phyloP scores from a whole-genome alignment of 2,329 filamentous ascomycete species.

The Aspergillus fumigatus region DNA sequence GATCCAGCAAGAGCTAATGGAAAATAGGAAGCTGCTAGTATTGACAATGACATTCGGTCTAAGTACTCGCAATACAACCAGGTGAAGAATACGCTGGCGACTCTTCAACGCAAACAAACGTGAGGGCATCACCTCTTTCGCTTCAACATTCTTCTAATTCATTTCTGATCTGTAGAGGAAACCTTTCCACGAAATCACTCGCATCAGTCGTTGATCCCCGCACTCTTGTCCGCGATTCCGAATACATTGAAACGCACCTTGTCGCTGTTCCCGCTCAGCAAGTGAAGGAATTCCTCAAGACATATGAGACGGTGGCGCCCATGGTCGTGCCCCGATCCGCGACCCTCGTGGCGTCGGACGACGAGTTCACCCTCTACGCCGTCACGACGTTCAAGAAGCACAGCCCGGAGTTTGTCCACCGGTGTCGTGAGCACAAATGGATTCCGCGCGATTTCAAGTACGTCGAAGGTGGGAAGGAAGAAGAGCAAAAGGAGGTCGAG shows the following conservation, averaged over 20 bases:
- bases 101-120: conserved; percentile 84
- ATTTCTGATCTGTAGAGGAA: conserved; percentile 57
- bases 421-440: conserved; percentile 90
- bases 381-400: conserved; percentile 94
- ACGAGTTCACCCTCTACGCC: conserved; percentile 83
- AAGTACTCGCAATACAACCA: conserved; percentile 95
- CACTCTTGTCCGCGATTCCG: conserved; percentile 79
- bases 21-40: conserved; percentile 73
- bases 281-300: conserved; percentile 82
- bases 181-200: conserved; percentile 89
- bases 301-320: conserved; percentile 79
- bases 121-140: conserved; percentile 40
- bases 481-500: conserved; percentile 82
- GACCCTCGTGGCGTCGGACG: conserved; percentile 72
- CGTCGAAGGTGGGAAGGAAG: conserved; percentile 81
- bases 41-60: conserved; percentile 92
- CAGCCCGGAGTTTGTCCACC: conserved; percentile 80
- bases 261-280: conserved; percentile 76
- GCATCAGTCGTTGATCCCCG: conserved; percentile 80
- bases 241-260: conserved; percentile 95
- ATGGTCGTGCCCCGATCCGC: conserved; percentile 95
- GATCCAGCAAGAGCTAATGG: not conserved
- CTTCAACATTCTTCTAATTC: not conserved
- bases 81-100: conserved; percentile 76
- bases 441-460: conserved; percentile 92